phyloP scores from a whole-genome alignment of 2,329 filamentous ascomycete species.

The Exophiala sp. region DNA sequence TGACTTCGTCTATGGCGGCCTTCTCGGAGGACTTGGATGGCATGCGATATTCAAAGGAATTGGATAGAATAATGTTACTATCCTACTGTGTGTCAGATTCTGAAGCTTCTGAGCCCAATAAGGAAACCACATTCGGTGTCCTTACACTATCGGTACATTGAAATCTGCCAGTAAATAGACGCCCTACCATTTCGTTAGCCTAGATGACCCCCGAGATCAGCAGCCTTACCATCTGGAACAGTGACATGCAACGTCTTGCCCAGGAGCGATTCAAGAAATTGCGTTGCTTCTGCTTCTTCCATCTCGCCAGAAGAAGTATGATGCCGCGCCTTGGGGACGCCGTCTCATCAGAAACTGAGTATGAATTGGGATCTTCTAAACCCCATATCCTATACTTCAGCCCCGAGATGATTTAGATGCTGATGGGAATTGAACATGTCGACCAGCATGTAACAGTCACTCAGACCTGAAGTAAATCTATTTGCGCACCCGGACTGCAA shows the following conservation, averaged over 20 bases:
- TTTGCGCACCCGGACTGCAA: too few relatives aligned
- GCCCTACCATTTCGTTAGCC: slow-evolving; percentile 40
- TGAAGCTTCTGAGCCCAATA: neutral
- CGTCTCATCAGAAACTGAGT: too few relatives aligned
- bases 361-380: too few relatives aligned
- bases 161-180: slow-evolving; percentile 83
- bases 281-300: slow-evolving; percentile 26
- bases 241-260: slow-evolving; percentile 28
- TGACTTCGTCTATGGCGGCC: slow-evolving; percentile 37
- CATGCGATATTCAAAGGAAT: slow-evolving; percentile 82
- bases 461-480: too few relatives aligned
- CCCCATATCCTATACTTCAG: too few relatives aligned
- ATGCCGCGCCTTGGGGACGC: too few relatives aligned
- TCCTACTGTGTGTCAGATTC: slow-evolving; percentile 51
- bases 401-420: too few relatives aligned
- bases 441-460: too few relatives aligned
- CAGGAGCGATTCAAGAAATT: slow-evolving; percentile 26
- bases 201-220: neutral
- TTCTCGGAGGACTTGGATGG: slow-evolving; percentile 52
- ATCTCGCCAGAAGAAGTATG: slow-evolving; percentile 3
- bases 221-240: slow-evolving; percentile 20
- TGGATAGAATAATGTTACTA: slow-evolving; percentile 76
- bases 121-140: neutral
- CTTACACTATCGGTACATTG: slow-evolving; percentile 89
- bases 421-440: too few relatives aligned